Evolutionary conservation across 768 basidiomycete species (phyloP), one percentile per base, ranked within the genome.

Genomic region (Tremella mesenterica): DNA sequence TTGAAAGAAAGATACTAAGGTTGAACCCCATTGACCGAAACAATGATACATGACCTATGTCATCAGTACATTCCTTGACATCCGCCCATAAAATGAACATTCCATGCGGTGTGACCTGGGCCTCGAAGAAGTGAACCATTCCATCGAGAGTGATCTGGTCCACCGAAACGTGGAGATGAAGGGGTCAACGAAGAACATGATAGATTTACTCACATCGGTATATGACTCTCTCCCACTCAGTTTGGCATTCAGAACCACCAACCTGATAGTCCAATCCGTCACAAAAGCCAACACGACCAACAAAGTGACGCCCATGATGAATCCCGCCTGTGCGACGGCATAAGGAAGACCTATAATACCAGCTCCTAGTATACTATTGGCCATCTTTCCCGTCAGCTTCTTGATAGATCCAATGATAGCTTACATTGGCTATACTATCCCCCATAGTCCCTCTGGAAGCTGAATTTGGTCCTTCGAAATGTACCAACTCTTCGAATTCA

Each of bases 201-300:
- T 8, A 46, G 21, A 28, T 18, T 9, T 27, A 52, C 68, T 44
- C 38, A 74, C 72, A 21, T 72, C 90, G 54, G 92, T 91, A 67
- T 96, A 96, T 1, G 88, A 88, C 60, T 82, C 83, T 44, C 86
- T 78, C 0, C 95, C 93, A 62, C 89, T 91, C 53, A 99, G 77
- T 76, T 99, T 99, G 28, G 91, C 93, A 69, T 96, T 96, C 63
- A 89, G 71, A 36, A 97, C 88, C 50, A 99, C 93, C 27, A 99
- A 81, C 16, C 91, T 84, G 51, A 99, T 95, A 2, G 95, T 99
- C 71, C 73, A 75, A 46, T 75, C 71, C n/a, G 95, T 96, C 34
- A 95, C 80, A 18, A 73, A 79, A 48, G 86, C 92, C 9, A 99
- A 77, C 0, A 83, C 72, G 26, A 91, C 76, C 23, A 99, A 79